These are phyloP conservation scores for Naganishia friedmannii DNA, from an alignment of 768 basidiomycete genomes.

Conservation along the genomic window DNA sequence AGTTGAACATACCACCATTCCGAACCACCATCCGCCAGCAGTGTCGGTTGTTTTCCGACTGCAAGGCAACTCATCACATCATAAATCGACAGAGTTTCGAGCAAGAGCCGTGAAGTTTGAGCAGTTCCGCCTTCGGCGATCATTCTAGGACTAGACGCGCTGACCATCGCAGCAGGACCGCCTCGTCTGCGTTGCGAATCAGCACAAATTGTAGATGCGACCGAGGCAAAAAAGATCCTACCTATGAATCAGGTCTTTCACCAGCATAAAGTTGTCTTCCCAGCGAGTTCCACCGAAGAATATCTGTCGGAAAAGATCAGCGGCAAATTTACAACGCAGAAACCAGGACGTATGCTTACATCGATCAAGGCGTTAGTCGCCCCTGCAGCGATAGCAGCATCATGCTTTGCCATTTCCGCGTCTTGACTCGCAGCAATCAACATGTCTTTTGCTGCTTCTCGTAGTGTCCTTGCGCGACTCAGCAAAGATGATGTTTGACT, in stretches of 20 bases:
- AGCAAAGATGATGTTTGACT: slow-evolving; percentile 49
- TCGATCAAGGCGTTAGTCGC: slow-evolving; percentile 48
- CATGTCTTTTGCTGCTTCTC: slow-evolving; percentile 52
- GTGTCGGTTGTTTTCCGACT: slow-evolving; percentile 51
- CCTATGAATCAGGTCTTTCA: slow-evolving; percentile 53
- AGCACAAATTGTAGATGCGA: background rate
- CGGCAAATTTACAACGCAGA: background rate
- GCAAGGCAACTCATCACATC: slow-evolving; percentile 55
- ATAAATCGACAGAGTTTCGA: slow-evolving; percentile 56
- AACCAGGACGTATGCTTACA: slow-evolving; percentile 23
- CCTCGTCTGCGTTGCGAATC: slow-evolving; percentile 46
- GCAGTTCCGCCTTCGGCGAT: slow-evolving; percentile 47
- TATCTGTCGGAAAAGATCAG: slow-evolving; percentile 37
- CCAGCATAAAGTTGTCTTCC: slow-evolving; percentile 53
- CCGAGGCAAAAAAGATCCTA: slow-evolving; percentile 21
- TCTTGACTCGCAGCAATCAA: slow-evolving; percentile 51
- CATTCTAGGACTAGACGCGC: slow-evolving; percentile 36
- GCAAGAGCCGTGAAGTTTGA: slow-evolving; percentile 52
- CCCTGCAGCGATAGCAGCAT: slow-evolving; percentile 45
- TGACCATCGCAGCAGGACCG: slow-evolving; percentile 54
- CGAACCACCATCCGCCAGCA: slow-evolving; percentile 50
- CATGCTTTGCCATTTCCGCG: slow-evolving; percentile 40
- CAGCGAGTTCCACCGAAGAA: slow-evolving; percentile 55
- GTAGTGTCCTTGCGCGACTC: slow-evolving; percentile 51
- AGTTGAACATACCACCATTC: slow-evolving; percentile 52